phyloP scores from a whole-genome alignment of 2,329 filamentous ascomycete genomes.

The Sclerotinia sclerotiorum region DNA sequence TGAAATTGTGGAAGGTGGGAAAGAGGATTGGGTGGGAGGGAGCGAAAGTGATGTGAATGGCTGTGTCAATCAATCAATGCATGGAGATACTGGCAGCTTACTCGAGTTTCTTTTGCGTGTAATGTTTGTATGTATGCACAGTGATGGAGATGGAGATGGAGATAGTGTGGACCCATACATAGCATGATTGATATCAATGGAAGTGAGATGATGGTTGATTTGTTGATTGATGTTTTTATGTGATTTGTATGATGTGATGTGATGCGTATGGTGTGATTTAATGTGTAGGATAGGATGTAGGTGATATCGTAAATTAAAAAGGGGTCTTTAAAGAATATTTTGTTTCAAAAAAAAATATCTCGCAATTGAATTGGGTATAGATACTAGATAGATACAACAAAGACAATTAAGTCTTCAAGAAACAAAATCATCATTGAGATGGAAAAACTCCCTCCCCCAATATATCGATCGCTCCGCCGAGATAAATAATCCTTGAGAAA shows the following conservation, averaged over 20 bases:
- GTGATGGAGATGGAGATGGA: constrained; percentile 1
- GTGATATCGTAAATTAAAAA: not conserved
- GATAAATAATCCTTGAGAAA: not conserved
- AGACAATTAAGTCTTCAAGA: not conserved
- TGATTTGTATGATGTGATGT: not conserved
- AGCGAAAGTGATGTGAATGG: not conserved
- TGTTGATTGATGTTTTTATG: not conserved
- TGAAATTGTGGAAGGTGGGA: not conserved
- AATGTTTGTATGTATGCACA: not conserved
- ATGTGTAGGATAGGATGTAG: not conserved
- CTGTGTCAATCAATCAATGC: not conserved
- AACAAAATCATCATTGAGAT: not conserved
- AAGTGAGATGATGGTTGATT: not conserved
- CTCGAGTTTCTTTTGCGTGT: not conserved
- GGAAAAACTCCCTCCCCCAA: constrained; percentile 10
- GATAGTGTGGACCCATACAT: not conserved
- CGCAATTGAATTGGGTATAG: constrained; percentile 14
- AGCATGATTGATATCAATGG: not conserved
- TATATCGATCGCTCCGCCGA: not conserved
- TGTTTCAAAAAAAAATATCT: not conserved
- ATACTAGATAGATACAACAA: constrained; percentile 9
- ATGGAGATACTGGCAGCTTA: not conserved
- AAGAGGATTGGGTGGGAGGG: not conserved
- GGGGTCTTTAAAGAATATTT: not conserved
- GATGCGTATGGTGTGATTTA: too few relatives aligned